Percentiles rank a stretch among this genome's conserved stretches.
phyloP scores from a whole-genome alignment of 2,329 filamentous ascomycete species.

The Fusarium ambrosium region DNA sequence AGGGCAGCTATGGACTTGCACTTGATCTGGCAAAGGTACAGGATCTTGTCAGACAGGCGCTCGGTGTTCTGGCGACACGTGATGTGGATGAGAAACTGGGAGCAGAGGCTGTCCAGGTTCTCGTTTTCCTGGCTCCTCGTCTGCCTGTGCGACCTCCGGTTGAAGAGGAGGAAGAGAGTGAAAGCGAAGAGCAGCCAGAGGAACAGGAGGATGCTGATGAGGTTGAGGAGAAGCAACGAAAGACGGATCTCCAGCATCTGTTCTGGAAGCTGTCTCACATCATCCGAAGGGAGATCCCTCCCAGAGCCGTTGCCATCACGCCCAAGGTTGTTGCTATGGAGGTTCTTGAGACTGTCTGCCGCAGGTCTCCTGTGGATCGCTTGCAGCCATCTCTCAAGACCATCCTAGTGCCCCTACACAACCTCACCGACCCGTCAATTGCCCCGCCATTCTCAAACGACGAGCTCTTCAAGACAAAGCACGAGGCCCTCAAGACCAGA shows the following conservation, averaged over 20 bases:
- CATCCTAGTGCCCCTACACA: constrained; percentile 75
- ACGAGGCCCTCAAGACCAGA: constrained; percentile 78
- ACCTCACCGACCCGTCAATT: constrained; percentile 85
- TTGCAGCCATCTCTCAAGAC: constrained; percentile 74
- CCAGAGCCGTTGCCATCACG: constrained; percentile 73
- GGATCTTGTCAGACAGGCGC: constrained; percentile 65
- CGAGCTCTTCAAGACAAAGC: constrained; percentile 74
- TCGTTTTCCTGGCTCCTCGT: constrained; percentile 82
- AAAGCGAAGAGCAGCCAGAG: constrained; percentile 58
- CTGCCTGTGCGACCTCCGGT: constrained; percentile 57
- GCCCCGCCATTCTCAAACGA: constrained; percentile 79
- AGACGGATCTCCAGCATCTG: constrained; percentile 74
- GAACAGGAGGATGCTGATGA: constrained; percentile 62
- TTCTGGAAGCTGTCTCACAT: constrained; percentile 84
- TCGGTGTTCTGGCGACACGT: constrained; percentile 70
- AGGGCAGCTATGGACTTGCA: constrained; percentile 78
- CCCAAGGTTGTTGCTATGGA: constrained; percentile 83
- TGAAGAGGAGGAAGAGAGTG: constrained; percentile 54
- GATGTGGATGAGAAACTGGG: constrained; percentile 82
- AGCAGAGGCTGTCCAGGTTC: constrained; percentile 81
- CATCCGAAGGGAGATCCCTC: constrained; percentile 79
- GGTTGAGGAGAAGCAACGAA: constrained; percentile 57
- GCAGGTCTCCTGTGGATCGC: constrained; percentile 68
- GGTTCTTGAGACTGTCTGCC: constrained; percentile 78
- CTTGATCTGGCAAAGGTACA: constrained; percentile 75